Evolutionary conservation across 495 filamentous ascomycete species (phyloP).

Genomic region (Ascodesmis nigricans): DNA sequence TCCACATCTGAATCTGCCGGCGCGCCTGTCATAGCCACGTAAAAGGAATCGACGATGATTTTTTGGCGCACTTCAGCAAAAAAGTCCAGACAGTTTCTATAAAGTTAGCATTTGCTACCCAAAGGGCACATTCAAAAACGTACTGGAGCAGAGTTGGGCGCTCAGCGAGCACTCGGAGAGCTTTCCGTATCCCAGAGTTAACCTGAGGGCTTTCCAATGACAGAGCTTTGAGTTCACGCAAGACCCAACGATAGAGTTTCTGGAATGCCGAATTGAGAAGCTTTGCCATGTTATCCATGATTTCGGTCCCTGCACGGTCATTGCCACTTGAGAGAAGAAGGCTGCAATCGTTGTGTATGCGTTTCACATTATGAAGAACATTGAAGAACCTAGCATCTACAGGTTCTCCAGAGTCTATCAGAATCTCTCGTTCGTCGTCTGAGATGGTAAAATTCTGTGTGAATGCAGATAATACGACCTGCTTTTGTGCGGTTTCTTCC

Average conservation of each 20-base stretch:
- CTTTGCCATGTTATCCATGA: slow-evolving; percentile 74
- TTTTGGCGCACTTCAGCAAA: slow-evolving; percentile 82
- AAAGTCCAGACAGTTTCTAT: slow-evolving; percentile 59
- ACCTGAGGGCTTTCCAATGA: slow-evolving; percentile 93
- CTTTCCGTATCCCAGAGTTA: slow-evolving; percentile 60
- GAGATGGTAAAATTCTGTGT: slow-evolving; percentile 64
- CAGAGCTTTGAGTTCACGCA: slow-evolving; percentile 74
- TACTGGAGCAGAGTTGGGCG: slow-evolving; percentile 66
- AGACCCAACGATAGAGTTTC: slow-evolving; percentile 86
- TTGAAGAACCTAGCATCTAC: slow-evolving; percentile 74
- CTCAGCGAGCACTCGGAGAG: slow-evolving; percentile 73
- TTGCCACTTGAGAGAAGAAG: slow-evolving; percentile 75
- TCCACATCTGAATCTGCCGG: slow-evolving; percentile 22
- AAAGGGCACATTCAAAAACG: neutral
- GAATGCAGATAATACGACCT: slow-evolving; percentile 62
- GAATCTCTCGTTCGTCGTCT: slow-evolving; percentile 46
- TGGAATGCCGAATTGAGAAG: slow-evolving; percentile 82
- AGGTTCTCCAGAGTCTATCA: slow-evolving; percentile 56
- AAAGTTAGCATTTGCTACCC: slow-evolving; percentile 1
- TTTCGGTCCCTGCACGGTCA: slow-evolving; percentile 42
- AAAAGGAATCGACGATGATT: slow-evolving; percentile 73
- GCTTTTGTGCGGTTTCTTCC: slow-evolving; percentile 61
- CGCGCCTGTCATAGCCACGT: slow-evolving; percentile 66
- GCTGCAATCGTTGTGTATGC: slow-evolving; percentile 70
- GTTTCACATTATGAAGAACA: slow-evolving; percentile 59